Conservation (phyloP, 352 stramenopile species). For the Globisporangium abappressorium region DNA sequence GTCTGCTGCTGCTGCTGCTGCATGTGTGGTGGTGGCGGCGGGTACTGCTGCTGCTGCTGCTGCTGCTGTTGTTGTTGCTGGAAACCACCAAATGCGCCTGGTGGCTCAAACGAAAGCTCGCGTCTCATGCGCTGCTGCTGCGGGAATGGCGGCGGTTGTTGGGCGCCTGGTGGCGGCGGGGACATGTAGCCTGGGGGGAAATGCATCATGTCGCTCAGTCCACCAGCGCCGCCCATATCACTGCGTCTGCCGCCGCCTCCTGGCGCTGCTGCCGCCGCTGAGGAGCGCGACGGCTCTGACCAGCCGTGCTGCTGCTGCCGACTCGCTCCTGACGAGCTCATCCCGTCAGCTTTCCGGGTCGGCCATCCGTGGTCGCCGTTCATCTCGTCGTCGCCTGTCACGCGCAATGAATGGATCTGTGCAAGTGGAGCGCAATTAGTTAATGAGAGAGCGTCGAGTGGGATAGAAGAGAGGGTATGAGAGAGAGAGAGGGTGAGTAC, state of each 20-base stretch:
- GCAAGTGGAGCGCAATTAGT: not conserved
- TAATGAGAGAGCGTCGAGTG: not conserved
- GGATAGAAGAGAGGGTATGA: not conserved
- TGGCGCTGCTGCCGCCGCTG: not conserved
- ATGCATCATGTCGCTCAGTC: not conserved
- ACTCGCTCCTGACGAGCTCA: not conserved
- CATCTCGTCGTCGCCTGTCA: not conserved
- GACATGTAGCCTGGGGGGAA: conserved; percentile 5
- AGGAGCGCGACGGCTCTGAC: not conserved
- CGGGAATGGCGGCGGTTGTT: conserved; percentile 1
- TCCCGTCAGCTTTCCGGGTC: not conserved
- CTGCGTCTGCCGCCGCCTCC: not conserved
- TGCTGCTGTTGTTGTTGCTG: not conserved
- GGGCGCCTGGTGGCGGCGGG: not conserved
- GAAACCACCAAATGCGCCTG: conserved; percentile 4
- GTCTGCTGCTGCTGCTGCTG: not conserved
- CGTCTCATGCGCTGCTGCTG: not conserved
- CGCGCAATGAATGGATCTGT: not conserved
- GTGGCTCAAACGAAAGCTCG: conserved; percentile 1
- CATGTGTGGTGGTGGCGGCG: not conserved
- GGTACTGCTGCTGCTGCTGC: conserved; percentile 4
- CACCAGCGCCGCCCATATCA: not conserved
- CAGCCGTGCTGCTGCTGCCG: not conserved
- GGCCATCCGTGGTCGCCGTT: conserved; percentile 4
- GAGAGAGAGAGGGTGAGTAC: not conserved